Conservation (phyloP, 257 asterid species). For the Solanum phureja region DNA sequence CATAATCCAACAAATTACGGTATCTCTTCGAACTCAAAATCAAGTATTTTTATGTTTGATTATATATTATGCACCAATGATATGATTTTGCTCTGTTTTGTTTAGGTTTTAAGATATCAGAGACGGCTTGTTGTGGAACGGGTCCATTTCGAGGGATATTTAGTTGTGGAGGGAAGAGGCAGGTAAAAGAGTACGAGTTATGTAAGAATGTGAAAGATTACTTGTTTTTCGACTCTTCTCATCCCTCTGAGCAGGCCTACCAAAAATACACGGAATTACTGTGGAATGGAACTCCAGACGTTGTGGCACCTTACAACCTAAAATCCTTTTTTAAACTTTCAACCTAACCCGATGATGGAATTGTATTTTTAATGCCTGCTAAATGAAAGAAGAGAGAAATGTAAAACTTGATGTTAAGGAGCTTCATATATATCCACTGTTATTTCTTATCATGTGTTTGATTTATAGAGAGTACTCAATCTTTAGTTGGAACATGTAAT, state of each 20-base stretch:
- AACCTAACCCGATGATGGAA: not conserved
- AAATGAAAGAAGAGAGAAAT: no score
- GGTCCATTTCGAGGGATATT: slow-evolving; percentile 29
- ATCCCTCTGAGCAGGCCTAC: not conserved
- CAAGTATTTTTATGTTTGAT: not conserved
- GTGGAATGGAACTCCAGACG: not conserved
- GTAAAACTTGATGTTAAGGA: no score
- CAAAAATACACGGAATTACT: not conserved
- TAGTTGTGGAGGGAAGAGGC: slow-evolving; percentile 50
- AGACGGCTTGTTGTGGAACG: slow-evolving; percentile 25
- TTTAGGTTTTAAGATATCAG: not conserved
- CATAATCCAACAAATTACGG: not conserved
- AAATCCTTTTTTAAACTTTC: not conserved
- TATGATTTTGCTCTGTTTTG: not conserved
- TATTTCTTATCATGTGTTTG: not conserved
- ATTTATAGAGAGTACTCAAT: no score
- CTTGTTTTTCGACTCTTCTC: not conserved
- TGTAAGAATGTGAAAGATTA: slow-evolving; percentile 22
- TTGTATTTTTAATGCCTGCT: not conserved
- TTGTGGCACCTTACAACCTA: not conserved
- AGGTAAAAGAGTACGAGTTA: slow-evolving; percentile 20
- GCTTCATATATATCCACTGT: no score
- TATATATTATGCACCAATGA: not conserved
- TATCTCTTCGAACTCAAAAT: not conserved
- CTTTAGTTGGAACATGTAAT: no score